These are phyloP conservation scores for Sporobolomyces pararoseus DNA, from an alignment of 768 basidiomycete genomes.

Conservation along the genomic window DNA sequence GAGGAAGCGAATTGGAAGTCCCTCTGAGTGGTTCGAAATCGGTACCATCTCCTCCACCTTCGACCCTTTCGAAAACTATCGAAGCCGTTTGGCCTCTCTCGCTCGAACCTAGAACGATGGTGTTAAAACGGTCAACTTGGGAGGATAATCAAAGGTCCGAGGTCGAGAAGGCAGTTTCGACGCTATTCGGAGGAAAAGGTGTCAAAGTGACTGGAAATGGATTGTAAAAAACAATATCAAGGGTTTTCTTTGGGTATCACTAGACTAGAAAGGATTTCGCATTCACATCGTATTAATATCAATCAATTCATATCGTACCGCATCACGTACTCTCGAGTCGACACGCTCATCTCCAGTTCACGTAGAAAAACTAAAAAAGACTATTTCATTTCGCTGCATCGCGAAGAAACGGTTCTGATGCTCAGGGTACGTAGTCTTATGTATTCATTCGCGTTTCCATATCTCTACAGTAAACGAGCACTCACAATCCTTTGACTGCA, in stretches of 20 bases:
- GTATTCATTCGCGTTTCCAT: neutral
- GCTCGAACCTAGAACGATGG: slow-evolving; percentile 25
- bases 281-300: too few species aligned
- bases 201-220: neutral
- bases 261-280: too few species aligned
- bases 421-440: too few species aligned
- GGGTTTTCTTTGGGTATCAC: neutral
- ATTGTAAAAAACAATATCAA: slow-evolving; percentile 8
- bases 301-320: too few species aligned
- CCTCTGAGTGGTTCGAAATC: neutral
- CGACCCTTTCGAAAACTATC: neutral
- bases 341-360: too few species aligned
- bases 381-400: too few species aligned
- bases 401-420: too few species aligned
- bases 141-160: slow-evolving; percentile 6
- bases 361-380: too few species aligned
- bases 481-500: neutral
- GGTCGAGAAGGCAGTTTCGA: neutral
- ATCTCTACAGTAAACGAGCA: neutral
- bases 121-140: slow-evolving; percentile 20
- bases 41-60: neutral
- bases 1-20: slow-evolving; percentile 23
- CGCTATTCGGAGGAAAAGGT: slow-evolving; percentile 1
- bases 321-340: too few species aligned
- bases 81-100: slow-evolving; percentile 21